Conservation (phyloP, 1,284 basidiomycete genomes). For the Naganishia albida region DNA sequence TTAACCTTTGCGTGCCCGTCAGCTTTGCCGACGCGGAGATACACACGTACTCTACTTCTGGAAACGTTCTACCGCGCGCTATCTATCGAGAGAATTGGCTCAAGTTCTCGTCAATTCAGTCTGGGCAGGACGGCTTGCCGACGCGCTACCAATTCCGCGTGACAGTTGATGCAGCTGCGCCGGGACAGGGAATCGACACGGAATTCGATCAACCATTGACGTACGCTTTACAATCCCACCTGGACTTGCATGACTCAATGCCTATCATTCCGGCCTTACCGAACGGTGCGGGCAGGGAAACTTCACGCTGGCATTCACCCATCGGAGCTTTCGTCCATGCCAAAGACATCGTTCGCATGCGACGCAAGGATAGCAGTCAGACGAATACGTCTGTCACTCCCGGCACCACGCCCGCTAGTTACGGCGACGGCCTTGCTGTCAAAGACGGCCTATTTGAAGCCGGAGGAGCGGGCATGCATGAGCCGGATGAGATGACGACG, state of each 20-base stretch:
- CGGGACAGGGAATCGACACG: not conserved
- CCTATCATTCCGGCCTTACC: slow-evolving; percentile 23
- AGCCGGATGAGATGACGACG: slow-evolving; percentile 16
- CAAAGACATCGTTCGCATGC: slow-evolving; percentile 7
- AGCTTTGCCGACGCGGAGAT: slow-evolving; percentile 16
- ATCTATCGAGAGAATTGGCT: slow-evolving; percentile 22
- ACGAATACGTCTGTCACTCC: slow-evolving; percentile 5
- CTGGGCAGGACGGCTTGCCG: not conserved
- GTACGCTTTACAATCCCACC: slow-evolving; percentile 4
- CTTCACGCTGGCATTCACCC: not conserved
- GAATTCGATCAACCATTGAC: not conserved
- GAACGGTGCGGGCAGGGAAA: slow-evolving; percentile 17
- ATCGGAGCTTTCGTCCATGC: not conserved
- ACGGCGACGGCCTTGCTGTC: slow-evolving; percentile 4
- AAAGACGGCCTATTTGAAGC: slow-evolving; percentile 9
- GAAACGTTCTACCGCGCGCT: slow-evolving; percentile 1
- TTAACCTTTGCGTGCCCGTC: not conserved
- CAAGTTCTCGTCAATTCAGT: not conserved
- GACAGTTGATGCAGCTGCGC: slow-evolving; percentile 12
- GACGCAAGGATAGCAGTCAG: slow-evolving; percentile 14
- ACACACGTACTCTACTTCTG: slow-evolving; percentile 13
- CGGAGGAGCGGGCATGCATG: not conserved
- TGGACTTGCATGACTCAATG: slow-evolving; percentile 14
- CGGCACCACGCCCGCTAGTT: slow-evolving; percentile 10
- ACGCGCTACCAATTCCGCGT: slow-evolving; percentile 17